Base-by-base conservation (phyloP, 768 basidiomycete genomes). In the Tephrocybe sp. region DNA sequence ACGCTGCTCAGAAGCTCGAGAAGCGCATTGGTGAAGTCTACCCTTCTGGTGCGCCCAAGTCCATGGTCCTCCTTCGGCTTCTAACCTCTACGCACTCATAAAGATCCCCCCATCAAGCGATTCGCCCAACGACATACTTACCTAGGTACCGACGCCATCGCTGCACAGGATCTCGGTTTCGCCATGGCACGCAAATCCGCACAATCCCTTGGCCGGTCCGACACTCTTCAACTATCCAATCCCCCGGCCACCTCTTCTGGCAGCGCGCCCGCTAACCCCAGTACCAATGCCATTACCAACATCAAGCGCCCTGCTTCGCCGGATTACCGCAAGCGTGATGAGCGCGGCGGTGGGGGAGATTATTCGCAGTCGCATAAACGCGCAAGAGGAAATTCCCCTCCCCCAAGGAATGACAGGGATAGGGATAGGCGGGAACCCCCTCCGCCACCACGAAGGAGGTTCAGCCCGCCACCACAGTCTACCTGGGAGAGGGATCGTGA, bases 41-140 rank as follows among this genome's bases (percentile, higher is more conserved):
- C 68, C 86, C 93, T 0, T 82, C 82, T 43, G 93, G 93, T 93
- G 55, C 34, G 82, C 68, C 9, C 8, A 41, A 2, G 37, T 33
- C 43, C 26, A n/a, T n/a, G n/a, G n/a, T 14, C 43, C 42, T 36
- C 48, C n/a, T 48, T 11, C 15, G 12, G 14, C 3, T 26, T 25
- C 18, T 20, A 6, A 21, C 12, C 46, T 36, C 14, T 33, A 45
- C 3, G 38, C 20, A 17, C 32, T 33, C 38, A 14, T 34, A 1
- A 61, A 97, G 95, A 94, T 60, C 85, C 91, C 0, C 84, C 92
- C 0, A 90, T 97, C 66, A 93, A 96, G 61, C 88, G 88, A 0
- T 90, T 97, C 54, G 93, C 93, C 0, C 88, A 93, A 62, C 78
- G 92, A 36, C 89, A 92, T 64, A 84, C 80, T 23, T 93, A 93